Conservation (phyloP, 1,284 basidiomycete genomes). For the Paramarasmius palmivorus region DNA sequence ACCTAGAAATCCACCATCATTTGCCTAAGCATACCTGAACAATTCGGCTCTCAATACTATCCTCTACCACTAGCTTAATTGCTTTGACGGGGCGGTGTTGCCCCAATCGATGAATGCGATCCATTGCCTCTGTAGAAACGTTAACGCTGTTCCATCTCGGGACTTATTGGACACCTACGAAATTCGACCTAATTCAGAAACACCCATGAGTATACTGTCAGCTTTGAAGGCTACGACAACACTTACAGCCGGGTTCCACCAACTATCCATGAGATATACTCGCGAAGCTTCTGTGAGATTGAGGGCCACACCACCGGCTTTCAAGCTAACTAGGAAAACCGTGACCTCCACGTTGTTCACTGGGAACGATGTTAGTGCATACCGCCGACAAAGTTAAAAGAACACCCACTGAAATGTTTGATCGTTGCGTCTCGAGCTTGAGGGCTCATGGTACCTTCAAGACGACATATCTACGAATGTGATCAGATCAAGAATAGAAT, state of each 20-base stretch:
- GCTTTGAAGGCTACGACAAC: conserved; percentile 8
- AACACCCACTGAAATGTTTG: conserved; percentile 82
- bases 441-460: conserved; percentile 97
- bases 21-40: conserved; percentile 51
- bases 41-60: conserved; percentile 95
- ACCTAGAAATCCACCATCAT: too few relatives aligned
- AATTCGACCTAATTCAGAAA: conserved; percentile 54
- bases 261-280: conserved; percentile 90
- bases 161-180: conserved; percentile 44
- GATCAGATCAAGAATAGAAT: background rate
- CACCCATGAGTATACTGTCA: conserved; percentile 16
- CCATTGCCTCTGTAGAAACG: conserved; percentile 83
- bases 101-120: conserved; percentile 90
- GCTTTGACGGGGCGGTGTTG: conserved; percentile 92
- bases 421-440: conserved; percentile 95
- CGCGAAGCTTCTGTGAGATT: conserved; percentile 93
- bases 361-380: conserved; percentile 26
- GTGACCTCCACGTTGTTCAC: conserved; percentile 94
- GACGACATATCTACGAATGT: conserved; percentile 82
- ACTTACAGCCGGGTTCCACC: conserved; percentile 88
- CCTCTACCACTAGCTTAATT: conserved; percentile 93
- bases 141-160: conserved; percentile 14
- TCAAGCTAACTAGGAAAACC: conserved; percentile 94
- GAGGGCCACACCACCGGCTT: conserved; percentile 94
- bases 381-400: too few relatives aligned